phyloP scores from a whole-genome alignment of 768 basidiomycete species.

The Lentinula boryana region DNA sequence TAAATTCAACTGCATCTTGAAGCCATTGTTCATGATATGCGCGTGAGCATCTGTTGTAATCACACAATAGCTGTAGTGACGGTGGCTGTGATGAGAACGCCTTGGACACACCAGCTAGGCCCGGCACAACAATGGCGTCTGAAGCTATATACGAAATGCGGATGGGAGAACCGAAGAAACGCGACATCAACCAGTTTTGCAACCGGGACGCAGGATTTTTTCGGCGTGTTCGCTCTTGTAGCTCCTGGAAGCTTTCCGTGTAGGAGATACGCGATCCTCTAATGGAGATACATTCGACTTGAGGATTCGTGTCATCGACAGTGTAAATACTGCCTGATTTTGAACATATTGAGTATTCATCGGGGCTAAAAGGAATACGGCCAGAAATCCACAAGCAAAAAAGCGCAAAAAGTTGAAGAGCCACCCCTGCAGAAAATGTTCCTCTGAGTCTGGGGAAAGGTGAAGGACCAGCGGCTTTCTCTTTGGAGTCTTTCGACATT shows the following conservation, averaged over 20 bases:
- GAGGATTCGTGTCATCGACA: conserved; percentile 46
- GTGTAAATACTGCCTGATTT: conserved; percentile 54
- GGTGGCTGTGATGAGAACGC: neutral
- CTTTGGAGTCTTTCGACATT: neutral
- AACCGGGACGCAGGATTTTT: neutral
- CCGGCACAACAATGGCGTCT: conserved; percentile 58
- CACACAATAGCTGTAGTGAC: neutral
- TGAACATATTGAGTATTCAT: conserved; percentile 57
- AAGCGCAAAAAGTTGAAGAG: neutral
- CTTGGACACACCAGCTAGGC: conserved; percentile 51
- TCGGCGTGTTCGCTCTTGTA: neutral
- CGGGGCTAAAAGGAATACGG: neutral
- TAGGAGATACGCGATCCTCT: conserved; percentile 39
- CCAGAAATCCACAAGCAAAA: neutral
- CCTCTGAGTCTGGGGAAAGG: neutral
- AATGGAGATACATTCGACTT: conserved; percentile 59
- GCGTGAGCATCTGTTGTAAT: conserved; percentile 63
- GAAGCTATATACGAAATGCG: conserved; percentile 12
- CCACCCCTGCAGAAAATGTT: neutral
- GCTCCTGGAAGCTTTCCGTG: conserved; percentile 30
- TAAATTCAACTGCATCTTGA: conserved; percentile 60
- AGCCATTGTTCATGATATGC: conserved; percentile 72
- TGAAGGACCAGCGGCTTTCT: neutral
- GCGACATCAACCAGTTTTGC: neutral
- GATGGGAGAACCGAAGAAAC: conserved; percentile 6